phyloP scores from a whole-genome alignment of 768 basidiomycete species.

The Lepiota venenata region DNA sequence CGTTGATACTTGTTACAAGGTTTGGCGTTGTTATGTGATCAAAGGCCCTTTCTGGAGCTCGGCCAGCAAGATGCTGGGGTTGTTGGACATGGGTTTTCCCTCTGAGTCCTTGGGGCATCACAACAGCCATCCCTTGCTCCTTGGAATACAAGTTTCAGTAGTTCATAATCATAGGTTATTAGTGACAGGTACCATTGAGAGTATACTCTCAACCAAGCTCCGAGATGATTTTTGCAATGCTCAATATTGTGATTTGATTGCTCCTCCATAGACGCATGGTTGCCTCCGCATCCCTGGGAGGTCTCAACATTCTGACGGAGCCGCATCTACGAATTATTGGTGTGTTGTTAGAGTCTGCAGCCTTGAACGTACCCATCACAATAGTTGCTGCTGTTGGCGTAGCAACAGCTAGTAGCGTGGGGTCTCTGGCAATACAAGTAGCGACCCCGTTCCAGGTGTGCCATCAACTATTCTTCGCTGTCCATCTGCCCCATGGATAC shows the following conservation, averaged over 20 bases:
- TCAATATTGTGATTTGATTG: neutral
- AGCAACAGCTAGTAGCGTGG: neutral
- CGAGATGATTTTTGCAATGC: neutral
- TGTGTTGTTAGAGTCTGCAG: neutral
- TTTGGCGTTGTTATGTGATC: slow-evolving; percentile 3
- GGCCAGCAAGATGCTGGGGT: neutral
- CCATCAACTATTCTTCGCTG: neutral
- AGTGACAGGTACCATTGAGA: neutral
- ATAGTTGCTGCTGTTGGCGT: neutral
- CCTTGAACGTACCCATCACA: neutral
- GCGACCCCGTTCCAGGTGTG: slow-evolving; percentile 2
- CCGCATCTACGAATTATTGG: neutral
- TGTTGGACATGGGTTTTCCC: neutral
- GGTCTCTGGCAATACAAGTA: neutral
- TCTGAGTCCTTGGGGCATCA: neutral
- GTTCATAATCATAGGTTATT: no score
- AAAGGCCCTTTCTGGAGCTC: neutral
- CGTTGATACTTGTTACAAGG: neutral
- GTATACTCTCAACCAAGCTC: neutral
- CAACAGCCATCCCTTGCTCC: neutral
- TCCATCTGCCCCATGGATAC: neutral
- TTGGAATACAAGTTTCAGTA: neutral
- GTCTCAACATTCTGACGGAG: neutral
- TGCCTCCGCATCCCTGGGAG: neutral
- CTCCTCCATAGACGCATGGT: neutral